Percentiles rank a stretch among this genome's conserved stretches.
phyloP scores from a whole-genome alignment of 257 asterid species.

The Orobanche coerulescens region DNA sequence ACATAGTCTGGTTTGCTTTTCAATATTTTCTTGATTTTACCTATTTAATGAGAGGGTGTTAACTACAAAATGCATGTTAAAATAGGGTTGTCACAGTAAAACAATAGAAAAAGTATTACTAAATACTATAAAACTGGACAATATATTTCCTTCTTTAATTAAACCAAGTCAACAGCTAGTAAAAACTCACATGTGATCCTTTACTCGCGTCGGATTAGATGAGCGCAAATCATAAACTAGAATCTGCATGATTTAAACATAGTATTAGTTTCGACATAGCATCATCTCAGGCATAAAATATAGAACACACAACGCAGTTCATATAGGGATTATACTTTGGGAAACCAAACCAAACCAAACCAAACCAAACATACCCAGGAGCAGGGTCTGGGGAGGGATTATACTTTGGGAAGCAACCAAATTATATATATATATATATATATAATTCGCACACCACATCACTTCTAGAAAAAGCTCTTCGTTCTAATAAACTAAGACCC shows the following conservation, averaged over 20 bases:
- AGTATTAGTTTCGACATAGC: background rate
- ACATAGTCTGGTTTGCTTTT: too few species aligned
- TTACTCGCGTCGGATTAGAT: constrained; percentile 59
- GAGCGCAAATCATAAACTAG: constrained; percentile 79
- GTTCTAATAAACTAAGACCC: background rate
- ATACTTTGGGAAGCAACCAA: background rate
- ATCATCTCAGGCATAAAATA: constrained; percentile 9
- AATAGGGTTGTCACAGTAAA: too few species aligned
- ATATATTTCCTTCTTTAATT: background rate
- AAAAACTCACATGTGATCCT: constrained; percentile 86
- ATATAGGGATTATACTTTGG: background rate
- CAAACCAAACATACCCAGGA: too few species aligned
- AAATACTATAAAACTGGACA: too few species aligned
- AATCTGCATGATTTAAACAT: constrained; percentile 40
- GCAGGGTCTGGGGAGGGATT: too few species aligned
- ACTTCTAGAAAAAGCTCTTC: background rate
- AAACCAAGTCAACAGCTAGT: constrained; percentile 6
- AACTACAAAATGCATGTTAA: too few species aligned
- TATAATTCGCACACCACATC: background rate
- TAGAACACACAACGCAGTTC: background rate
- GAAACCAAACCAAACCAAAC: background rate
- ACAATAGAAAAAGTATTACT: too few species aligned
- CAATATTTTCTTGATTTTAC: too few species aligned
- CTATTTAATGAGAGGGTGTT: too few species aligned
- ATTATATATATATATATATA: too few species aligned